Conservation (phyloP, 331 rosid species). For the Telfairia occidentalis region DNA sequence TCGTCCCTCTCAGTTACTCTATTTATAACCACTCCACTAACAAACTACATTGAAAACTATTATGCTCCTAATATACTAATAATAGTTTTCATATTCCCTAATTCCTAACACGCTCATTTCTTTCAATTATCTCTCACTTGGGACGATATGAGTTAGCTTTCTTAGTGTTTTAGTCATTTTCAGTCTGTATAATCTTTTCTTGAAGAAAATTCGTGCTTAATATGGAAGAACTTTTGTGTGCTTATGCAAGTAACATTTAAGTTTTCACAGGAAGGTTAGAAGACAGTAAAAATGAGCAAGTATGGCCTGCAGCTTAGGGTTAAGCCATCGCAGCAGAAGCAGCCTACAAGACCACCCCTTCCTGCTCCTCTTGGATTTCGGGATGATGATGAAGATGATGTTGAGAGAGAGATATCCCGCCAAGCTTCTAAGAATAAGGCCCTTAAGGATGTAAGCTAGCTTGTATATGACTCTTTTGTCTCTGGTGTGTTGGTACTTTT, state of each 20-base stretch:
- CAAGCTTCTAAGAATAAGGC: constrained; percentile 74
- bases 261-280: not conserved
- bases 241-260: not conserved
- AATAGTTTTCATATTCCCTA: not conserved
- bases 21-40: not conserved
- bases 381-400: constrained; percentile 49
- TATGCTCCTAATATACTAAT: not conserved
- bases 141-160: not conserved
- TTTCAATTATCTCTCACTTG: not conserved
- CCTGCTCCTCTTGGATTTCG: constrained; percentile 53
- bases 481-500: not conserved
- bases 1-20: not conserved
- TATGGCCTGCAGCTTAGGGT: constrained; percentile 73
- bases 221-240: not conserved
- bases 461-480: not conserved
- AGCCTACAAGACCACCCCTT: constrained; percentile 34
- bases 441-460: constrained; percentile 53
- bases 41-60: not conserved
- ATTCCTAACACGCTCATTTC: not conserved
- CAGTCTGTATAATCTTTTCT: not conserved
- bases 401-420: constrained; percentile 72
- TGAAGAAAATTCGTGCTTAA: not conserved
- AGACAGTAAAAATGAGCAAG: constrained; percentile 51
- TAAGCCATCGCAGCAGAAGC: constrained; percentile 42
- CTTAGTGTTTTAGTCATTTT: not conserved